Base-by-base conservation (phyloP, 108 stramenopile genomes). In the Stephanodiscus minutulus region DNA sequence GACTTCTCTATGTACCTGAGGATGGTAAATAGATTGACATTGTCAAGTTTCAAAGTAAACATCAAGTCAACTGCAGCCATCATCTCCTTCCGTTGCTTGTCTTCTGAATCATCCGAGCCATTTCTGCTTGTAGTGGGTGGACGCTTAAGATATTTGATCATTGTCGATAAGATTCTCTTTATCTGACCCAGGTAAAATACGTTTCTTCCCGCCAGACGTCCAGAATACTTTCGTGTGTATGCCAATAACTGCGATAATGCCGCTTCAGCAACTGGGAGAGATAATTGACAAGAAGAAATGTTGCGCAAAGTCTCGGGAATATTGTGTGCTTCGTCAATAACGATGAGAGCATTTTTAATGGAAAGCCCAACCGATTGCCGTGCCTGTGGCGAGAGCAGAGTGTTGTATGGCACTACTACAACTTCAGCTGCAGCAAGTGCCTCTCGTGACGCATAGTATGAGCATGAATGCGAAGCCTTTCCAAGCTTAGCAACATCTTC, bases 311-410 rank as follows among this genome's bases (percentile, higher is more conserved):
- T 91, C 65, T 96, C 95, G 10, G 95, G 92, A 24, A 98, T 36
- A 75, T 99, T 99, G 72, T 99, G 99, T 5, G 98, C 99, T 75
- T 99, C 99, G 70, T 99, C 99, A 41, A 98, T 69, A 17, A 99
- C 72, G 8, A 99, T 89, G 10, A 99, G 75, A 10, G 82, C 84
- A 58, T 89, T 82, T 24, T 81, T 61, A 29, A 99, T 67, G 18
- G 74, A 68, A 10, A 99, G 61, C 21, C 94, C 94, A 35, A 99
- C 61, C 12, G 97, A 79, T 15, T 77, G 63, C 28, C 97, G 85
- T 7, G 90, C 77, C 53, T 72, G 64, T 7, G 53, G 44, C 8
- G 87, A 88, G 11, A 98, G 72, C 3, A 99, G 87, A 17, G 90
- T 64, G 25, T 83, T 82, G 83, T 99, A 99, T 24, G 98, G 97